Conservation (phyloP, 176 grass and related monocot species). For the Dactylis glomerata region DNA sequence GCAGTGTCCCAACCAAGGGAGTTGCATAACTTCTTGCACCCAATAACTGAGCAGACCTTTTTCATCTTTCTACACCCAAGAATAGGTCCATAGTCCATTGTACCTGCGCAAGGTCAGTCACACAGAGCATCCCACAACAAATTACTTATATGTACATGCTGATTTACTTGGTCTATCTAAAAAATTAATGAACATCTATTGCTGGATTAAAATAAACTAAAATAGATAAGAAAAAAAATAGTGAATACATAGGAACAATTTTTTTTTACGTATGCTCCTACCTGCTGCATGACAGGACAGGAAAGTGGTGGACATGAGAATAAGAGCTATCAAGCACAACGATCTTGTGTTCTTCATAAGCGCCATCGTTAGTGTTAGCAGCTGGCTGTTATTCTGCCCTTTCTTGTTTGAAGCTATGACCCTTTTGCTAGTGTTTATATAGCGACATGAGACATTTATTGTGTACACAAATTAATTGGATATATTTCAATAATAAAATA, state of each 20-base stretch:
- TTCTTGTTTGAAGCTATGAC: neutral
- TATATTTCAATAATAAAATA: neutral
- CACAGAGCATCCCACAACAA: neutral
- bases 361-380: neutral
- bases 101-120: neutral
- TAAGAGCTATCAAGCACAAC: neutral
- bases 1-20: neutral
- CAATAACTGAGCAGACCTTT: neutral
- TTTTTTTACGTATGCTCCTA: neutral
- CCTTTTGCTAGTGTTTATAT: neutral
- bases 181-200: neutral
- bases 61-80: neutral
- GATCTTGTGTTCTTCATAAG: neutral
- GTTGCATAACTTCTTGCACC: neutral
- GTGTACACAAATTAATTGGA: neutral
- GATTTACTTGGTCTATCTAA: neutral
- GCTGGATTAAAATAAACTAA: neutral
- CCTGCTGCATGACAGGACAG: neutral
- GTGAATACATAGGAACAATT: neutral
- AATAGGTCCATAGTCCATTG: neutral
- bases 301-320: neutral
- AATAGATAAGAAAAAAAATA: neutral
- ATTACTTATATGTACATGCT: neutral
- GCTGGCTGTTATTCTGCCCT: neutral
- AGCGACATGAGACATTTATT: neutral